phyloP scores from a whole-genome alignment of 257 asterid genomes.

The Solanum lycopersicoides region DNA sequence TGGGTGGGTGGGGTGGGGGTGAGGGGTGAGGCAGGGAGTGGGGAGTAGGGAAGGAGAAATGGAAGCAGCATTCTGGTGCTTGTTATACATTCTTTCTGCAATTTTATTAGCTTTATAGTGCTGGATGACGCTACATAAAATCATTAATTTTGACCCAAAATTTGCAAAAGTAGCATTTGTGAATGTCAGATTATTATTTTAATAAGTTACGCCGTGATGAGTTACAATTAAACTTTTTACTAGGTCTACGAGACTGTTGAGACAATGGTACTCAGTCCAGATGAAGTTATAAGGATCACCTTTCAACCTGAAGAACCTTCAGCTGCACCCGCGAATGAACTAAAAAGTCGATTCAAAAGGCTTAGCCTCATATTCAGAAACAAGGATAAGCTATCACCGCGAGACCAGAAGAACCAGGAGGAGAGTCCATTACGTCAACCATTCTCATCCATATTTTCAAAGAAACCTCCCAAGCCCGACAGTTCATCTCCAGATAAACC shows the following conservation, averaged over 20 bases:
- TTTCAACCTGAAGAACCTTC: constrained; percentile 57
- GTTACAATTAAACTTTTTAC: background rate
- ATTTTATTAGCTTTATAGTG: background rate
- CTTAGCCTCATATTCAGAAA: constrained; percentile 69
- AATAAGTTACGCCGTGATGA: background rate
- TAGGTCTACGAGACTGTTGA: constrained; percentile 93
- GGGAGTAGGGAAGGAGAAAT: background rate
- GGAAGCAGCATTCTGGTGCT: background rate
- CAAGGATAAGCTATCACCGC: constrained; percentile 34
- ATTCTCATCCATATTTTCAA: constrained; percentile 60
- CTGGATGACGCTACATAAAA: background rate
- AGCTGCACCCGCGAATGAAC: constrained; percentile 38
- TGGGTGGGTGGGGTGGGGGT: background rate
- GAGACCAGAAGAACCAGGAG: constrained; percentile 32
- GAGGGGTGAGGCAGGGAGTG: background rate
- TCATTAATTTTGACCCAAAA: background rate
- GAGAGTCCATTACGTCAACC: constrained; percentile 47
- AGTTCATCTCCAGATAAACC: constrained; percentile 41
- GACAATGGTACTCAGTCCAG: constrained; percentile 64
- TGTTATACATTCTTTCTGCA: background rate
- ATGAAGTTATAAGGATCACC: constrained; percentile 37
- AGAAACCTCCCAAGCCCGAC: constrained; percentile 77
- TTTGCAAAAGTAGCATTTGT: background rate
- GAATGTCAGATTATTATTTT: background rate
- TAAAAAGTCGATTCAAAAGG: constrained; percentile 60